A percentile compares a stretch with the other conserved stretches of the same genome.
Evolutionary conservation across 768 basidiomycete genomes (phyloP).

Genomic region (Antrodiella citrinella): DNA sequence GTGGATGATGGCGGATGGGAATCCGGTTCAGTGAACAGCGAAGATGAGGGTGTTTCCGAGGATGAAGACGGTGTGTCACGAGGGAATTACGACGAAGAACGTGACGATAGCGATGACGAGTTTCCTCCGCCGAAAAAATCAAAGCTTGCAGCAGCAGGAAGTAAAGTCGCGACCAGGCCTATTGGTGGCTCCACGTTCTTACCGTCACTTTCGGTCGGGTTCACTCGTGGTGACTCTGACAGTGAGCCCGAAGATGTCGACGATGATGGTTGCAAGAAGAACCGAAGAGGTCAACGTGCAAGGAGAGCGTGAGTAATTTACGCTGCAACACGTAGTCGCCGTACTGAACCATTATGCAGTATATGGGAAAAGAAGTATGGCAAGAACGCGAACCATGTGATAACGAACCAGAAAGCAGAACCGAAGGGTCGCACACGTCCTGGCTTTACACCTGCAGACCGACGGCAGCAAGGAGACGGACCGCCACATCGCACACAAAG

Average conservation of each 20-base stretch:
- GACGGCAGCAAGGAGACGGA: not conserved
- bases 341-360: conserved; percentile 43
- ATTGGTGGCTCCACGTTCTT: conserved; percentile 56
- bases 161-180: not conserved
- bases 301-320: conserved; percentile 80
- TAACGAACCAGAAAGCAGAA: conserved; percentile 37
- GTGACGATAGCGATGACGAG: conserved; percentile 16
- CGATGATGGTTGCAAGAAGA: conserved; percentile 60
- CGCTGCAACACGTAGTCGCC: too few species aligned
- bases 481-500: not conserved
- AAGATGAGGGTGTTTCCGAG: conserved; percentile 11
- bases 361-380: conserved; percentile 99
- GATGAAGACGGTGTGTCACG: conserved; percentile 1
- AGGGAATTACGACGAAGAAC: conserved; percentile 16
- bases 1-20: conserved; percentile 40
- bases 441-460: not conserved
- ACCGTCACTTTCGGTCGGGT: conserved; percentile 84
- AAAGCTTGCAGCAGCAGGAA: not conserved
- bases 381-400: conserved; percentile 83
- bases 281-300: conserved; percentile 90
- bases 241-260: conserved; percentile 58
- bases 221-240: conserved; percentile 68
- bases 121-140: not conserved
- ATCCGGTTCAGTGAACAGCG: conserved; percentile 36
- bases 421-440: not conserved